A percentile compares a stretch with the other conserved stretches of the same genome.
Evolutionary conservation across 352 stramenopile species (phyloP).

Genomic region (Globisporangium takayamanum): DNA sequence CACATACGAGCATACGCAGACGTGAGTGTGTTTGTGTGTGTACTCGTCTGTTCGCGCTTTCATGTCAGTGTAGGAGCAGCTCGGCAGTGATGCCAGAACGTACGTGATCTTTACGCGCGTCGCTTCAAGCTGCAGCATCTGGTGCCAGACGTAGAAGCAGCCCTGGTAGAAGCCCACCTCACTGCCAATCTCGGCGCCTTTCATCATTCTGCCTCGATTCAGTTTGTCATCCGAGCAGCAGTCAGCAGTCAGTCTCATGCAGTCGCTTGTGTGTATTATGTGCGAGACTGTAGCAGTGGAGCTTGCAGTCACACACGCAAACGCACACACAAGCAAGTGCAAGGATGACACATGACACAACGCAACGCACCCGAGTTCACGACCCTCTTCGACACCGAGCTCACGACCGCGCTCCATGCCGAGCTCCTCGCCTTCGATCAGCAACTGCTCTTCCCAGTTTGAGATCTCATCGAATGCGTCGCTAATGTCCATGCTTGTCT

Average conservation of each 20-base stretch:
- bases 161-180: constrained; percentile 82
- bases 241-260: constrained; percentile 3
- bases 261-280: background rate
- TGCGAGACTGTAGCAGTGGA: background rate
- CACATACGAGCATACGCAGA: constrained; percentile 4
- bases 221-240: background rate
- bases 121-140: constrained; percentile 40
- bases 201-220: constrained; percentile 40
- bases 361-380: constrained; percentile 51
- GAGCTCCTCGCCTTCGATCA: constrained; percentile 61
- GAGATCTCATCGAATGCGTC: constrained; percentile 74
- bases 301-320: background rate
- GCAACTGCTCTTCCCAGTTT: constrained; percentile 58
- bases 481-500: constrained; percentile 43
- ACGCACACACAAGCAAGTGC: background rate
- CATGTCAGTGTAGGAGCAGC: background rate
- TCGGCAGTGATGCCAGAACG: constrained; percentile 1
- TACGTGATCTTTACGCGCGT: constrained; percentile 40
- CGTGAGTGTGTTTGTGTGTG: background rate
- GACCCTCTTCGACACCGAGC: constrained; percentile 66
- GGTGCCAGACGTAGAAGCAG: no score
- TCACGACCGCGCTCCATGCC: no score
- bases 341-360: background rate
- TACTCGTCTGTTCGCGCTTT: background rate
- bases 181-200: constrained; percentile 76